Evolutionary conservation across 192 early-diverging fungal species (phyloP).

Genomic region (Coemansia sp.): DNA sequence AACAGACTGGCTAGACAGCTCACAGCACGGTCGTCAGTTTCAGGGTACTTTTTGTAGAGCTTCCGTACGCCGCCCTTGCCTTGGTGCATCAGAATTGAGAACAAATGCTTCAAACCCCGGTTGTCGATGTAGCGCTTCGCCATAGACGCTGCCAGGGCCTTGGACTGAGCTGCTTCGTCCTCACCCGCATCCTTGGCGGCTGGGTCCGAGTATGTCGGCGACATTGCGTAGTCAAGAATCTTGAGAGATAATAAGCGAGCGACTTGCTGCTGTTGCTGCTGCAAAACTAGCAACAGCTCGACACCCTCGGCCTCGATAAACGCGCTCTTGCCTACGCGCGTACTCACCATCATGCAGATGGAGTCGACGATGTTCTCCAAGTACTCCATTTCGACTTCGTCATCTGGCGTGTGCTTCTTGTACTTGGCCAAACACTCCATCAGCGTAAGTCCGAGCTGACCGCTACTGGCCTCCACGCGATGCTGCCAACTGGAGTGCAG

Average conservation of each 20-base stretch:
- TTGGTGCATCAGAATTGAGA: constrained; percentile 78
- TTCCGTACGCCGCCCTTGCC: constrained; percentile 80
- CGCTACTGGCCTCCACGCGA: constrained; percentile 53
- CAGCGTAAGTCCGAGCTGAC: constrained; percentile 66
- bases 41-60: constrained; percentile 75
- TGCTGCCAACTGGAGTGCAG: constrained; percentile 66
- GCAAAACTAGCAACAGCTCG: constrained; percentile 88
- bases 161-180: background rate
- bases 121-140: constrained; percentile 80
- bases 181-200: background rate
- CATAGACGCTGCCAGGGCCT: constrained; percentile 25
- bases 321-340: constrained; percentile 66
- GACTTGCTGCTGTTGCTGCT: constrained; percentile 81
- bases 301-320: constrained; percentile 89
- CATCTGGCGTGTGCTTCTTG: constrained; percentile 71
- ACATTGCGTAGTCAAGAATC: constrained; percentile 79
- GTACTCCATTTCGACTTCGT: constrained; percentile 86
- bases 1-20: constrained; percentile 84
- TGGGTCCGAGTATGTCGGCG: constrained; percentile 33
- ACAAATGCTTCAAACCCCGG: constrained; percentile 82
- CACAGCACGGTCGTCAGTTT: constrained; percentile 83
- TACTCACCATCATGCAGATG: constrained; percentile 71
- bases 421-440: constrained; percentile 69
- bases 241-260: constrained; percentile 83
- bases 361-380: constrained; percentile 92